Evolutionary conservation across 2,329 filamentous ascomycete species (phyloP), one percentile per base, ranked within the genome.

Genomic region (Pseudovirgaria hyperparasitica): DNA sequence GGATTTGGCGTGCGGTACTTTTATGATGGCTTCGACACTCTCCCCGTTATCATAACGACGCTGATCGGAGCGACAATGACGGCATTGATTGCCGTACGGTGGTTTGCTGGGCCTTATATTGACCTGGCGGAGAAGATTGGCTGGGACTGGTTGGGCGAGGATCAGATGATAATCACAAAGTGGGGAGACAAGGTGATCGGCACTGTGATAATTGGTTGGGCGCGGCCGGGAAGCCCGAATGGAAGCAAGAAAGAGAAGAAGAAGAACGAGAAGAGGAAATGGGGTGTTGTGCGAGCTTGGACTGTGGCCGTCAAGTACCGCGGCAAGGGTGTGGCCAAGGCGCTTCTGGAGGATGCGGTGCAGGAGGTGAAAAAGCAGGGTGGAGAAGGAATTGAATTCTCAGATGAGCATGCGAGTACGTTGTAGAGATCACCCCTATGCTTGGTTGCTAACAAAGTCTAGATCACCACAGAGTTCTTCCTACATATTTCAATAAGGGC

Each of bases 271-370:
- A 60, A 59, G 37, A 71, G 74, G 19, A 77, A 76, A 27, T 69
- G 67, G 35, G 80, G 76, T 6, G 60, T 84, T 25, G 76, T 93
- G 31, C 70, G 80, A 16, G 84, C 80, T 2, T 93, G 85, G 84
- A 87, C 82, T 2, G 81, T 84, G 2, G 65, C 66, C 45, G 55
- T 74, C 26, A 63, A 65, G 39, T 84, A 82, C 50, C 67, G 85
- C 15, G 63, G 70, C 17, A 70, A 72, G 35, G 82, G 84, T 0
- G 62, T 92, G 14, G 85, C 84, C 3, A 65, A 60, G 21, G 76
- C 74, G 17, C 55, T 93, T 42, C 60, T 93, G 25, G 69, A 77
- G 39, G 77, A 81, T 40, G 82, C 79, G 2, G 73, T 86, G 3
- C 64, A 65, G 30, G 50, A 77, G 29, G 76, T 78, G 33, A 68